Base-by-base conservation (phyloP, 768 basidiomycete genomes). In the Coprinellus aureogranulatus region DNA sequence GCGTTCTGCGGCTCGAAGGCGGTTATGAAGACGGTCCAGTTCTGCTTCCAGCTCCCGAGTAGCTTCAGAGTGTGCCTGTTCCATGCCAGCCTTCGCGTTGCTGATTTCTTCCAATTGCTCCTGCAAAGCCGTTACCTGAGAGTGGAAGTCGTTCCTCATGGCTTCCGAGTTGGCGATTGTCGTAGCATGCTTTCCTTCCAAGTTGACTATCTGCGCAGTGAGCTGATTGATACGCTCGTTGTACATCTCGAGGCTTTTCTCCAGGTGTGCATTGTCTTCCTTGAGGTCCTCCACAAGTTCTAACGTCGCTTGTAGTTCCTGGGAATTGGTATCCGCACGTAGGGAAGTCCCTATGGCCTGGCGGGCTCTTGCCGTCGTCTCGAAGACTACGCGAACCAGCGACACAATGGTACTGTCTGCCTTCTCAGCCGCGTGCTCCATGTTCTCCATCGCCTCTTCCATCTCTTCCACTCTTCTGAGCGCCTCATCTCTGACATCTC, bases 401-500 rank as follows among this genome's bases (percentile, higher is more conserved):
- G 72, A 66, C 6, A 68, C 67, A 14, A 82, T 60, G 25, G 74
- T 65, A n/a, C 54, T 61, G 18, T 78, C 73, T 20, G 70, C 66
- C 22, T 74, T 67, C 12, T 67, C 65, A n/a, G 61, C 44, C 46
- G 58, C 67, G 22, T 42, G 57, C 52, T 72, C 74, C 59, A 75
- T 40, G 2, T 61, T 68, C 66, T 87, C 90, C 51, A 82, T 60
- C 59, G 84, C 81, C 41, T 84, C 79, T 62, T 92, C 90, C 58
- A 86, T 67, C n/a, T 68, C 70, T 55, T 92, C 91, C 26, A 81
- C 68, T 58, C 73, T 75, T 54, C 67, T 64, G 42, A 85, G 67
- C 4, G 89, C 87, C 25, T 78, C 78, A 67, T 93, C 87, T 34
- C 91, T 78, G 22, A 86, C 82, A 54, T 87, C 87, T 53, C 91